phyloP scores from a whole-genome alignment of 176 grass and related monocot species.

The Rhipidocladum racemiflorum region DNA sequence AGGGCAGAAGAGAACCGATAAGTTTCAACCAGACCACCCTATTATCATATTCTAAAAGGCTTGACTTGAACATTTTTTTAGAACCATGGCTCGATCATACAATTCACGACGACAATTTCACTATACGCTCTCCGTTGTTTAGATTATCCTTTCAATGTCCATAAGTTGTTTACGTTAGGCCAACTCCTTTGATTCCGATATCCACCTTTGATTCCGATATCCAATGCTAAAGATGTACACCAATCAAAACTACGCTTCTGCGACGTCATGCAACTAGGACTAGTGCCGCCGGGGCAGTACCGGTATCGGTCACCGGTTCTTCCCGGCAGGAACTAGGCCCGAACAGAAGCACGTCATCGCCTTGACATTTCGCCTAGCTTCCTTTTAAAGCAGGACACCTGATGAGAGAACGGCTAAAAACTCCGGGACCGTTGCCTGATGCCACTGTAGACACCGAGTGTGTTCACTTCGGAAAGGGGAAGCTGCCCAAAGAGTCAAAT shows the following conservation, averaged over 20 bases:
- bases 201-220: neutral
- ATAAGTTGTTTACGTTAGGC: constrained; percentile 2
- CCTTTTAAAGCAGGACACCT: neutral
- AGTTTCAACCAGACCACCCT: neutral
- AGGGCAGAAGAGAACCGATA: neutral
- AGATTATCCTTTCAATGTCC: neutral
- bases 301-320: neutral
- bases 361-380: constrained; percentile 24
- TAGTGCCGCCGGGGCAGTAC: neutral
- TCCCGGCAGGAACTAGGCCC: neutral
- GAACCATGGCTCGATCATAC: neutral
- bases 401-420: neutral
- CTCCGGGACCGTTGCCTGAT: neutral
- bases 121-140: neutral
- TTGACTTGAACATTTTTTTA: neutral
- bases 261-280: neutral
- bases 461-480: constrained; percentile 27
- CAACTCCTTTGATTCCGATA: neutral
- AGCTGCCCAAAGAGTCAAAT: neutral
- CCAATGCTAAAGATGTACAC: neutral
- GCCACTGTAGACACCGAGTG: neutral
- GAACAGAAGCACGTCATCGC: neutral
- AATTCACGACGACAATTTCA: neutral
- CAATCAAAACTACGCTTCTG: neutral
- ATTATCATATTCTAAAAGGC: neutral